Evolutionary conservation across 202 grass and related monocot species (phyloP), one percentile per base, ranked within the genome.

Genomic region (Schoenoplectus triqueter): DNA sequence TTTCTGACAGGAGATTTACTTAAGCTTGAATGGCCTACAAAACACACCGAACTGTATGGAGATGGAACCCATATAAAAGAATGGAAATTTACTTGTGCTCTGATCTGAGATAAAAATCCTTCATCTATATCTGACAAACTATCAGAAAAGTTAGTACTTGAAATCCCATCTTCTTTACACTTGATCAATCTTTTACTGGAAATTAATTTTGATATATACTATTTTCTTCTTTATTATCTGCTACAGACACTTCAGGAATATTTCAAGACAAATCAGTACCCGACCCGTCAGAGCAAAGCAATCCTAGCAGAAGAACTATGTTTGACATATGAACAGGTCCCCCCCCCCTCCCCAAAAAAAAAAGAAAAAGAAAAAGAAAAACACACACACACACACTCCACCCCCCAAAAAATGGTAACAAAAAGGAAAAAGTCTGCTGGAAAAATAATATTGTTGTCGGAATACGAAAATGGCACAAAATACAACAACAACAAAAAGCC

Each of bases 191-290:
- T 3, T 86, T 64, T 57, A 7, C 13, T 52, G 45, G 19, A 68
- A 6, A 7, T 3, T 40, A 64, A 48, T 75, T 31, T 82, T 74
- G 5, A 72, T 19, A 49, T 19, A 3, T 73, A 5, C 47, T 46
- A 44, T 42, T 42, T 78, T 40, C 44, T 77, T 22, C 55, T 56
- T 76, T 52, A 54, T 67, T 88, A 78, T 90, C 80, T 87, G 14
- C 73, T 89, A 41, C 90, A 98, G 93, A 95, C 92, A 66, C 65
- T 98, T 72, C 80, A 91, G 57, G 82, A 68, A 49, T 81, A 81
- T 88, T 94, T 94, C 17, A 76, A 83, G 45, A 90, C 88, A 91
- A 92, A 94, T 82, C 90, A 91, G 80, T 99, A 94, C 84, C 96
- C 96, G 81, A 94, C 78, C 79, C 91, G 84, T 14, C 47, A 86